Conservation (phyloP, 2,329 filamentous ascomycete species). For the Meredithiella fracta region DNA sequence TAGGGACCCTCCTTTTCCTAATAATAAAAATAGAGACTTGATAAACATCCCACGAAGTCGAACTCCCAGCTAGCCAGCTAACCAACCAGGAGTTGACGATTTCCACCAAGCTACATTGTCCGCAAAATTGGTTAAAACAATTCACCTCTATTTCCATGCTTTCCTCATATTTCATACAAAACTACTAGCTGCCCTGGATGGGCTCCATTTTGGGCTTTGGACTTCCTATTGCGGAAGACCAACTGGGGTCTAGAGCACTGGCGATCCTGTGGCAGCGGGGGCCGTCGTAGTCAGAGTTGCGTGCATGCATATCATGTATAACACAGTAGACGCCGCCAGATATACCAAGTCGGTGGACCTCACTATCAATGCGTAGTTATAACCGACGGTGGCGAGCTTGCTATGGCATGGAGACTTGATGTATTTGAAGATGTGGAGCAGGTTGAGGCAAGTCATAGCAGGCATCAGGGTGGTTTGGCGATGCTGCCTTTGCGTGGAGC, state of each 20-base stretch:
- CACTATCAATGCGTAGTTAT: background rate
- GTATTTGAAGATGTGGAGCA: background rate
- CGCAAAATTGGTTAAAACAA: background rate
- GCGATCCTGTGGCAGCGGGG: conserved; percentile 1
- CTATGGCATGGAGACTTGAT: too few relatives aligned
- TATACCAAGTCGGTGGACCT: background rate
- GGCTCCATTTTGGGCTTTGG: background rate
- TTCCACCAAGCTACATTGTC: background rate
- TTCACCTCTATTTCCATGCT: background rate
- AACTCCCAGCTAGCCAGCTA: background rate
- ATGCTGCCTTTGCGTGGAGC: background rate
- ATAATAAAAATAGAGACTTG: background rate
- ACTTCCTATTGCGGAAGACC: background rate
- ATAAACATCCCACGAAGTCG: background rate
- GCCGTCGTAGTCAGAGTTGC: background rate
- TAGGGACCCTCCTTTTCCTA: background rate
- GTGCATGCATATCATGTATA: conserved; percentile 1
- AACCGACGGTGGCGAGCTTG: background rate
- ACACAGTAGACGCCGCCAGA: background rate
- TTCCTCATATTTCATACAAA: background rate
- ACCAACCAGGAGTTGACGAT: background rate
- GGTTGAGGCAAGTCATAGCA: background rate
- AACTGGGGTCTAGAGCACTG: background rate
- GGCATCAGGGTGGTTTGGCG: background rate
- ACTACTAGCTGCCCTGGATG: background rate